Conservation (phyloP, 2,329 filamentous ascomycete species). For the Fusarium chaquense region DNA sequence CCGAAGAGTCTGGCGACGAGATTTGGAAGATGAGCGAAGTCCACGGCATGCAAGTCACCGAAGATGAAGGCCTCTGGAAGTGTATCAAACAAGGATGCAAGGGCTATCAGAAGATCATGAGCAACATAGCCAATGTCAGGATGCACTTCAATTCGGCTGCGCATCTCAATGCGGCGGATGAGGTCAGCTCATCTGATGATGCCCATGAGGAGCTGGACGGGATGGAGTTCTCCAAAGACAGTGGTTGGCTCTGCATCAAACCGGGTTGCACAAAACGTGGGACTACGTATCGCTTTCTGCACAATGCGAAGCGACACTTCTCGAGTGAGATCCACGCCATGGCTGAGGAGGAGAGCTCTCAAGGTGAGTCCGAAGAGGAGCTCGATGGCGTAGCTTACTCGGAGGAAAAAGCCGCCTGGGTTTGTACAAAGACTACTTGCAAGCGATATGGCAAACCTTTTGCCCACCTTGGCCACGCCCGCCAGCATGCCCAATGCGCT, state of each 20-base stretch:
- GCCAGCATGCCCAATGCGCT: neutral
- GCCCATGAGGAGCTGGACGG: conserved; percentile 5
- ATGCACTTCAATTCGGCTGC: conserved; percentile 9
- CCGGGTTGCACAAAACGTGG: neutral
- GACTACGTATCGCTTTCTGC: neutral
- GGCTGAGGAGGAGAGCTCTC: neutral
- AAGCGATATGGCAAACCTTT: neutral
- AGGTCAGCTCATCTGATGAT: conserved; percentile 13
- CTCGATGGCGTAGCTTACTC: neutral
- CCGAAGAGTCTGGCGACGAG: neutral
- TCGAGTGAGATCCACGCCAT: neutral
- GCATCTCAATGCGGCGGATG: conserved; percentile 10
- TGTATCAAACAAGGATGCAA: conserved; percentile 29
- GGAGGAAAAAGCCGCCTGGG: neutral
- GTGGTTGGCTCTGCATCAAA: conserved; percentile 7
- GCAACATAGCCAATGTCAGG: neutral
- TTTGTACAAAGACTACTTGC: conserved; percentile 3
- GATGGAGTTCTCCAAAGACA: neutral
- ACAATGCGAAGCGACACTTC: neutral
- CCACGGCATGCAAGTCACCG: conserved; percentile 18
- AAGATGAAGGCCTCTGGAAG: conserved; percentile 12
- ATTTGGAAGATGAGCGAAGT: conserved; percentile 17
- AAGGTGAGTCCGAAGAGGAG: neutral
- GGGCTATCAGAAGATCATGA: conserved; percentile 8
- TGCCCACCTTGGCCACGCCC: neutral